These are phyloP conservation scores for Neofusicoccum sp. DNA, from an alignment of 2,329 filamentous ascomycete genomes.

Conservation along the genomic window DNA sequence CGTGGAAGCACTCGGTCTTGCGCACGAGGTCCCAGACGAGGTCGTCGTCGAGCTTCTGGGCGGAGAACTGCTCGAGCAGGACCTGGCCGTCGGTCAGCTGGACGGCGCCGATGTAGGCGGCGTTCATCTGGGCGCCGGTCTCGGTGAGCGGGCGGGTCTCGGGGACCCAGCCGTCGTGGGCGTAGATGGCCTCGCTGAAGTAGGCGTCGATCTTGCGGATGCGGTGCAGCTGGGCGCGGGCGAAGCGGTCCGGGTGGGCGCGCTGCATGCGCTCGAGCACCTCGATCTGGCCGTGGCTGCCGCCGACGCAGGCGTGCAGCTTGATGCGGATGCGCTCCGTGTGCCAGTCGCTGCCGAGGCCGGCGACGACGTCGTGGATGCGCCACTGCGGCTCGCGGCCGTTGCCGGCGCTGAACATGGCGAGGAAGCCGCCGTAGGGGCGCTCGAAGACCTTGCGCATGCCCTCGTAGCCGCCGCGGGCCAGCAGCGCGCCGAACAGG, in stretches of 20 bases:
- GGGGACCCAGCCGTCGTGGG: conserved; percentile 43
- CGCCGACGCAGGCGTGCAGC: conserved; percentile 42
- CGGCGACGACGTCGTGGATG: conserved; percentile 33
- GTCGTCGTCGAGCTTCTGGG: conserved; percentile 38
- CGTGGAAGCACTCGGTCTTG: conserved; percentile 30
- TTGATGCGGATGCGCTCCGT: conserved; percentile 41
- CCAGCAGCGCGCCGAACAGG: conserved; percentile 44
- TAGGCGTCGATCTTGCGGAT: conserved; percentile 35
- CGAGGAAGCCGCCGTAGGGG: conserved; percentile 47
- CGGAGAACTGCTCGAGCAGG: conserved; percentile 36
- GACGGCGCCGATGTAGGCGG: conserved; percentile 38
- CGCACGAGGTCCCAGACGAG: conserved; percentile 39
- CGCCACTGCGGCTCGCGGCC: conserved; percentile 32
- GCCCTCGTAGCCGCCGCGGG: conserved; percentile 43
- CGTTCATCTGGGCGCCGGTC: conserved; percentile 46
- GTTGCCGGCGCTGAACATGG: conserved; percentile 40
- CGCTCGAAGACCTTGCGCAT: conserved; percentile 48
- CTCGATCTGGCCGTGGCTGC: conserved; percentile 41
- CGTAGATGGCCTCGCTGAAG: conserved; percentile 34
- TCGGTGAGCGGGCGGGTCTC: conserved; percentile 36
- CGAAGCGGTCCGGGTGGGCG: conserved; percentile 30
- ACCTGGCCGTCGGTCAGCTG: conserved; percentile 44
- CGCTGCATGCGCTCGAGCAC: conserved; percentile 37
- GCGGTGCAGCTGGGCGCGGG: conserved; percentile 24
- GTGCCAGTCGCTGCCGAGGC: conserved; percentile 43